Evolutionary conservation across 768 basidiomycete species (phyloP), one percentile per base, ranked within the genome.

Genomic region (Pleurotus salmoneostramineus): DNA sequence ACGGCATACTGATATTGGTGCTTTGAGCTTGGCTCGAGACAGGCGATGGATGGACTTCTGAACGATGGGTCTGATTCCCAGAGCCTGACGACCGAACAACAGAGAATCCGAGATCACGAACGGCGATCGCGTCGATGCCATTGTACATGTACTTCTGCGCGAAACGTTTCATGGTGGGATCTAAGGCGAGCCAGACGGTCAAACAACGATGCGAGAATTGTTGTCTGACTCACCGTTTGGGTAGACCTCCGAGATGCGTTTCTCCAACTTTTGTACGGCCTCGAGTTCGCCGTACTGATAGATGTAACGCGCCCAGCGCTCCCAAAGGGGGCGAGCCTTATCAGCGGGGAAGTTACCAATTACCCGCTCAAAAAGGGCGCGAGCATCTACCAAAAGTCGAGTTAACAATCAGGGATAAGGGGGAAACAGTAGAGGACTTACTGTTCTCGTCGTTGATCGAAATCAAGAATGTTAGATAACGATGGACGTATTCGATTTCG

Each of bases 371-470:
- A 99, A 99, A 31, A 98, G 75, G 0, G 96, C 96, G 56, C 96
- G 85, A 1, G 96, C 97, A 74, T 99, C 97, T 99, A 60, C 5
- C 50, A 37, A 40, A 7, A 60, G 50, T 27, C 56, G 60, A 60
- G n/a, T 56, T 49, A 17, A 47, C 50, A 50, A 14, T 35, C 12
- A 40, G 15, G 27, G 36, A 5, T 50, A 46, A 59, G 59, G 15
- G 8, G 17, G 15, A 56, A n/a, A 50, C 50, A 32, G 42, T 50
- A 43, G 33, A 12, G 51, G 42, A 77, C 91, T 63, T 68, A 97
- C 96, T 99, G 66, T 88, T 93, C 63, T 94, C 89, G 70, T 98
- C 96, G 65, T 98, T 98, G 74, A 97, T 83, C 31, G 88, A 90
- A 63, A 98, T 89, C 64, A 98, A 75, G 80, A 96, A 99, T 5